A percentile compares a stretch with the other conserved stretches of the same genome.
Conservation (phyloP, 2,329 filamentous ascomycete genomes). For the Blastomyces emzantsi region DNA sequence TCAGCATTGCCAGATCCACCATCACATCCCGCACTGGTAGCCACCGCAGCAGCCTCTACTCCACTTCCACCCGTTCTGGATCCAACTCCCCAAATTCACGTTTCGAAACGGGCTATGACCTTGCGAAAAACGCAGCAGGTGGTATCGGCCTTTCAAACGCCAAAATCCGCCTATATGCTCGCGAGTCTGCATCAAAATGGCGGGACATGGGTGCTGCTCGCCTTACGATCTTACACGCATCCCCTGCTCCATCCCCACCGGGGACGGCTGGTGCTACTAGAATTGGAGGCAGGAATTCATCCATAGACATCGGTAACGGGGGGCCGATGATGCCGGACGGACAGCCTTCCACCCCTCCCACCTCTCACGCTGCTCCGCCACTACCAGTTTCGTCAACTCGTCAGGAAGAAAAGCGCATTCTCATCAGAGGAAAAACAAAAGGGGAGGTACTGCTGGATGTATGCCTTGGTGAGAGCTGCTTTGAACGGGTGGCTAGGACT, state of each 20-base stretch:
- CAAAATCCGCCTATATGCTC: slow-evolving; percentile 76
- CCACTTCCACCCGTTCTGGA: slow-evolving; percentile 41
- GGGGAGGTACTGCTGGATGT: slow-evolving; percentile 67
- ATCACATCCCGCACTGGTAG: slow-evolving; percentile 51
- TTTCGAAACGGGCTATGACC: slow-evolving; percentile 42
- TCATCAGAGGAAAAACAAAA: slow-evolving; percentile 62
- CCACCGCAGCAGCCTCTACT: slow-evolving; percentile 51
- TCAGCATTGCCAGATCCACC: slow-evolving; percentile 75
- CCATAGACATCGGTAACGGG: background rate
- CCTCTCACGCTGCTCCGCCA: slow-evolving; percentile 16
- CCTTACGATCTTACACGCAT: slow-evolving; percentile 63
- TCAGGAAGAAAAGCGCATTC: slow-evolving; percentile 72
- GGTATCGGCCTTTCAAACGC: slow-evolving; percentile 62
- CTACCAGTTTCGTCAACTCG: slow-evolving; percentile 36
- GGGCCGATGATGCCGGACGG: background rate
- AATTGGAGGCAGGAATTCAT: background rate
- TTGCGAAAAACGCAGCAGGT: slow-evolving; percentile 46
- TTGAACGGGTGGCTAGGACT: slow-evolving; percentile 71
- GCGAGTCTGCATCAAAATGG: slow-evolving; percentile 71
- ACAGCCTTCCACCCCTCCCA: background rate
- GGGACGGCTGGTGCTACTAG: slow-evolving; percentile 31
- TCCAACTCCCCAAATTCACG: slow-evolving; percentile 48
- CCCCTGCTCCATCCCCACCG: slow-evolving; percentile 24
- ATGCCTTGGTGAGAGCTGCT: slow-evolving; percentile 73
- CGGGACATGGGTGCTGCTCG: slow-evolving; percentile 79